phyloP scores from a whole-genome alignment of 257 asterid genomes.

The Coffea canephora region DNA sequence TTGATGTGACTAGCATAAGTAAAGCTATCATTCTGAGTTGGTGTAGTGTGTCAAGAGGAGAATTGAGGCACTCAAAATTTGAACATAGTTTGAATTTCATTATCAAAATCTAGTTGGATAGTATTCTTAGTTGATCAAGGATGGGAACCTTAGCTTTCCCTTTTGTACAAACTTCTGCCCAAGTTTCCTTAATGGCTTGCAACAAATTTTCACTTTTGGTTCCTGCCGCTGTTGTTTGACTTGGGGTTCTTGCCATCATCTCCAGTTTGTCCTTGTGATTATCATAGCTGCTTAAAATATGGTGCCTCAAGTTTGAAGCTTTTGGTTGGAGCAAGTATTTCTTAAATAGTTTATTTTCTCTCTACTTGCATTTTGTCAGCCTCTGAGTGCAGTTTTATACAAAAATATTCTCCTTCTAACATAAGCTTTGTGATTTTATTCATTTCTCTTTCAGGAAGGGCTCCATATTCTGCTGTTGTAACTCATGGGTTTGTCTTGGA shows the following conservation, averaged over 20 bases:
- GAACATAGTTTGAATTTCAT: no score
- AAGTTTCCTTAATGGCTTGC: not conserved
- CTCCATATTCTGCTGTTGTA: constrained; percentile 81
- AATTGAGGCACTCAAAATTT: no score
- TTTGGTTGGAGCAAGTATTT: not conserved
- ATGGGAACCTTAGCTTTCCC: not conserved
- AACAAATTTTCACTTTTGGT: not conserved
- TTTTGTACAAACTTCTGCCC: not conserved
- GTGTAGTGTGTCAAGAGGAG: no score
- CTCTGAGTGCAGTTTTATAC: constrained; percentile 5
- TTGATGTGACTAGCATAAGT: no score
- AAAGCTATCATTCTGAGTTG: no score
- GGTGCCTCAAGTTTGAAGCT: not conserved
- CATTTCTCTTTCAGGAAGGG: constrained; percentile 61
- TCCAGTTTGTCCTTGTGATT: not conserved
- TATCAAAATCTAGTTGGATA: no score
- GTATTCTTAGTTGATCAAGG: not conserved
- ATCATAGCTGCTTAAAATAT: not conserved
- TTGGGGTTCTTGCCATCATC: not conserved
- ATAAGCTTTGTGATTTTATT: constrained; percentile 12
- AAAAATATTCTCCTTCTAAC: not conserved
- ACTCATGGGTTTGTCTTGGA: constrained; percentile 98
- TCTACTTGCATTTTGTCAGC: not conserved
- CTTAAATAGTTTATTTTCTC: not conserved
- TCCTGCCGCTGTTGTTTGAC: not conserved